Evolutionary conservation across 2,329 filamentous ascomycete species (phyloP), one percentile per base, ranked within the genome.

Genomic region (Pyrenophora tritici-repentis): DNA sequence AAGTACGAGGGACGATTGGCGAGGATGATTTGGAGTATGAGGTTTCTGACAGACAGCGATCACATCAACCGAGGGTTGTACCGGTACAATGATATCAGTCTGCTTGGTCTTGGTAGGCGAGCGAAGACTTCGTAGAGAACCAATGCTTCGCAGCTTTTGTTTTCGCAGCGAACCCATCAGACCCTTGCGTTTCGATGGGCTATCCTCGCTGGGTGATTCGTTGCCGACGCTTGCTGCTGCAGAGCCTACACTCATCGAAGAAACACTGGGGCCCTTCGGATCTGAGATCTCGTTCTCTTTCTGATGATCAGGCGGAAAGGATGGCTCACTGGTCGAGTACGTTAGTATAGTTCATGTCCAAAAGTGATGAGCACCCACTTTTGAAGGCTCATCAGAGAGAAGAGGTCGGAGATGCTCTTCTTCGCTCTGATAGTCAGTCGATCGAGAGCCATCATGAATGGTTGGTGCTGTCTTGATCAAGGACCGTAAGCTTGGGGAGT

Each of bases 381-480:
- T 9, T 41, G 13, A 13, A 17, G 22, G n/a, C 31, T 45, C 5
- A 58, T 40, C n/a, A 43, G 45, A 29, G 55, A 54, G 56, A 66
- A 63, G 49, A 70, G 60, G 13, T 62, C 65, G 5, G 66, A 62
- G 33, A 70, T 49, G 37, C 68, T 71, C 55, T 66, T 69, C 47
- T 63, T 71, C 10, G 63, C 62, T 43, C 59, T 58, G 36, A 68
- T 42, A 16, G 58, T 59, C 18, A 71, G 56, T 32, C 58, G 62
- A 46, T 63, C 64, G 31, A 71, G 49, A 36, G 54, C 59, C 63
- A 66, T 72, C 46, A 37, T 50, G 53, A 48, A 40, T 60, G 32
- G 45, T 50, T 53, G 55, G 17, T 52, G 37, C 32, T 57, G 52
- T 36, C 29, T 39, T 35, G 31, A 38, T 18, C 18, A 46, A 35